phyloP scores from a whole-genome alignment of 2,329 filamentous ascomycete species.

The Alternaria brassicae region DNA sequence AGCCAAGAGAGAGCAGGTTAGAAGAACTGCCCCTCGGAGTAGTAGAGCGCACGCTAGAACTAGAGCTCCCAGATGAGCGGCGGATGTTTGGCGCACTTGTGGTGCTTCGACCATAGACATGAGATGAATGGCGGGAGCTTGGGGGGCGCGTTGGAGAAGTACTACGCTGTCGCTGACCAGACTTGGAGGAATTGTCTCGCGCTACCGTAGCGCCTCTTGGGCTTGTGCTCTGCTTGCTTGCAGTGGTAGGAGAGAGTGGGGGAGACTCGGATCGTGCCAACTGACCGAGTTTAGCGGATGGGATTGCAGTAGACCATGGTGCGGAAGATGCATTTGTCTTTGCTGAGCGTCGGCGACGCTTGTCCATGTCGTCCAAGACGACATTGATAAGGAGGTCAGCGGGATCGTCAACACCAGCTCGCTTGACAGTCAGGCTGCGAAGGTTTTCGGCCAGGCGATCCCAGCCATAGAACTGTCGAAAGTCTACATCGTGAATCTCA shows the following conservation, averaged over 20 bases:
- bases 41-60: slow-evolving; percentile 71
- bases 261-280: slow-evolving; percentile 72
- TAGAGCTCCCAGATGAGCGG: slow-evolving; percentile 91
- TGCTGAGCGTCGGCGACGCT: slow-evolving; percentile 83
- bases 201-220: slow-evolving; percentile 58
- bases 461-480: slow-evolving; percentile 97
- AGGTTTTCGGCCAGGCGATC: slow-evolving; percentile 91
- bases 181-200: slow-evolving; percentile 63
- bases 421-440: slow-evolving; percentile 85
- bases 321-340: slow-evolving; percentile 82
- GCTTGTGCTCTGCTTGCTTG: slow-evolving; percentile 57
- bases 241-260: slow-evolving; percentile 49
- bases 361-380: slow-evolving; percentile 95
- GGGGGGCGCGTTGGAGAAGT: slow-evolving; percentile 80
- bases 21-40: slow-evolving; percentile 72
- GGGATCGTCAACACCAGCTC: slow-evolving; percentile 86
- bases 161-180: slow-evolving; percentile 67
- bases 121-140: slow-evolving; percentile 74
- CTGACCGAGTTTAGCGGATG: slow-evolving; percentile 69
- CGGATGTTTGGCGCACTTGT: slow-evolving; percentile 69
- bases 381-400: slow-evolving; percentile 90
- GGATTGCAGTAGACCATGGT: slow-evolving; percentile 70
- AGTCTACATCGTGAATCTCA: slow-evolving; percentile 94
- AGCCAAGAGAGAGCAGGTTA: slow-evolving; percentile 74
- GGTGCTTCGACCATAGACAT: slow-evolving; percentile 67